These are phyloP conservation scores for Acanthamoeba royreba DNA, from an alignment of 208 protist species.

Conservation along the genomic window DNA sequence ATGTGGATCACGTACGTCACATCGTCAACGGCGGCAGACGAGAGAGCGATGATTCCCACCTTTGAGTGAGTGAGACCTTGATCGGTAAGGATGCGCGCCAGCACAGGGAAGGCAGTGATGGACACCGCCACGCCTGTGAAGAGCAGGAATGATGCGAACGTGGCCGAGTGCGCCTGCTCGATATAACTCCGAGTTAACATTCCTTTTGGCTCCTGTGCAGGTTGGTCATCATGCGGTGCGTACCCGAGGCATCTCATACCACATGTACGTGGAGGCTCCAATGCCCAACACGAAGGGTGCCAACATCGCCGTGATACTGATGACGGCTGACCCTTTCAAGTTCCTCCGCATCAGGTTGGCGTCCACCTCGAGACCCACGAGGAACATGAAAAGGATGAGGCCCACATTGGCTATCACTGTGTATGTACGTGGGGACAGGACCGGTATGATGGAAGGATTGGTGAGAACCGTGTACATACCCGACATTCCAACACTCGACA, in stretches of 20 bases:
- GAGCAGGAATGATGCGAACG: constrained; percentile 59
- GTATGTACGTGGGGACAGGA: not conserved
- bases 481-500: too few relatives aligned
- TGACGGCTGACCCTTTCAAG: constrained; percentile 38
- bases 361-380: constrained; percentile 57
- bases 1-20: constrained; percentile 42
- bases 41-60: constrained; percentile 62
- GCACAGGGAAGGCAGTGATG: constrained; percentile 76
- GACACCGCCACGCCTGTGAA: constrained; percentile 73
- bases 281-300: not conserved
- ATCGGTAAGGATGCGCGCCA: constrained; percentile 74
- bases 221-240: not conserved
- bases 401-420: constrained; percentile 61
- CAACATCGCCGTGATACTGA: constrained; percentile 5
- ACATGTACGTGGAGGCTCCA: not conserved
- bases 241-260: not conserved
- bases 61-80: constrained; percentile 49
- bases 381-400: constrained; percentile 70
- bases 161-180: not conserved
- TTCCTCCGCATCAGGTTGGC: constrained; percentile 36
- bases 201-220: too few relatives aligned
- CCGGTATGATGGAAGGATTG: not conserved
- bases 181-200: not conserved
- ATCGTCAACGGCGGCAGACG: constrained; percentile 71
- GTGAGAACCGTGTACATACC: too few relatives aligned